Percentiles rank a stretch among this genome's conserved stretches.
phyloP scores from a whole-genome alignment of 2,329 filamentous ascomycete genomes.

The Trichoderma sp. region DNA sequence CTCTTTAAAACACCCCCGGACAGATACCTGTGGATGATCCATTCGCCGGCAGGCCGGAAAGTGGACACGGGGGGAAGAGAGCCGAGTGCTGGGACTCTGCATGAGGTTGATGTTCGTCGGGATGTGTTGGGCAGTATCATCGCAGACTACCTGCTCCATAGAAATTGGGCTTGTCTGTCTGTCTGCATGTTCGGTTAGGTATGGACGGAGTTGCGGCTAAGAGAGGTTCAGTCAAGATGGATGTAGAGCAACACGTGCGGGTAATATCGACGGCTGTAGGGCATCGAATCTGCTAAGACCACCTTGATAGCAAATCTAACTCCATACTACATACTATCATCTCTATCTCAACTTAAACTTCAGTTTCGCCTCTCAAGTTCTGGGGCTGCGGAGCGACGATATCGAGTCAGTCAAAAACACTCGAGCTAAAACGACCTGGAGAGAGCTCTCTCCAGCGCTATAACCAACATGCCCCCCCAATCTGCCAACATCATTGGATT shows the following conservation, averaged over 20 bases:
- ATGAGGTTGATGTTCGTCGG: too few relatives aligned
- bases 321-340: background rate
- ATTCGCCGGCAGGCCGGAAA: slow-evolving; percentile 19
- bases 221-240: background rate
- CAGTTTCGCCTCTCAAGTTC: background rate
- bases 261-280: slow-evolving; percentile 3
- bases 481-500: too few relatives aligned
- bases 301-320: too few relatives aligned
- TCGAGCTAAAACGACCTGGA: background rate
- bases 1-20: too few relatives aligned
- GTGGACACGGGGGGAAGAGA: slow-evolving; percentile 11
- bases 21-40: background rate
- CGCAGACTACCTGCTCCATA: too few relatives aligned
- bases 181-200: too few relatives aligned
- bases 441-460: slow-evolving; percentile 21
- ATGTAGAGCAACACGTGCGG: slow-evolving; percentile 1
- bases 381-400: slow-evolving; percentile 3
- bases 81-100: background rate
- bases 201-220: too few relatives aligned
- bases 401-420: background rate
- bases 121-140: too few relatives aligned
- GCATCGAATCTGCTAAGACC: background rate
- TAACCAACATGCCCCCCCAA: background rate
- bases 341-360: background rate
- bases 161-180: too few relatives aligned